These are phyloP conservation scores for Calonectria pseudoturangicola DNA, from an alignment of 2,329 filamentous ascomycete species.

Conservation along the genomic window DNA sequence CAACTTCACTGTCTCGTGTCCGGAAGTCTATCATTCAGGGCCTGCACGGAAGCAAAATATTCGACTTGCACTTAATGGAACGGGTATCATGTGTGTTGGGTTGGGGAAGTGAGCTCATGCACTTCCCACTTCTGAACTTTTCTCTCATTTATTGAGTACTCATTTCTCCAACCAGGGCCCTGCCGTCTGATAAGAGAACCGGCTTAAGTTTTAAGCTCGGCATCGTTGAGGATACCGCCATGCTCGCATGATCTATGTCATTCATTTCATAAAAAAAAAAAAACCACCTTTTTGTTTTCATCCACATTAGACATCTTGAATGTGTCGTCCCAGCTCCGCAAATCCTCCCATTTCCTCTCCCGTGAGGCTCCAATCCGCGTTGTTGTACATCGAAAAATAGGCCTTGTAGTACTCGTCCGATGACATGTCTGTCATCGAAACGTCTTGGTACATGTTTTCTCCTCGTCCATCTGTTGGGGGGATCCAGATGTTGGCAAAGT, in stretches of 20 bases:
- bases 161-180: neutral
- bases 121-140: conserved; percentile 9
- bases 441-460: conserved; percentile 48
- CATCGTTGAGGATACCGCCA: conserved; percentile 20
- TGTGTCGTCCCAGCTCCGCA: conserved; percentile 53
- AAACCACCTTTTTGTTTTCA: neutral
- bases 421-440: conserved; percentile 51
- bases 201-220: neutral
- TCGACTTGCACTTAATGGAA: neutral
- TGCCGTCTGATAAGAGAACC: conserved; percentile 23
- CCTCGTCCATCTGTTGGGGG: conserved; percentile 45
- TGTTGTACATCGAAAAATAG: conserved; percentile 56
- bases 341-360: conserved; percentile 55
- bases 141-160: conserved; percentile 20
- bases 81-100: neutral
- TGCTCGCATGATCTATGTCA: conserved; percentile 2
- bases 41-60: neutral
- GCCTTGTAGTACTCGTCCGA: conserved; percentile 54
- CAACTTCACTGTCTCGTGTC: neutral
- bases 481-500: conserved; percentile 54
- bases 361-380: conserved; percentile 54
- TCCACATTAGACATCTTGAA: conserved; percentile 50
- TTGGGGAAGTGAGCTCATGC: neutral
- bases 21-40: neutral
- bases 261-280: neutral